Conservation (phyloP, 2,329 filamentous ascomycete species). For the Cladosporium velox region DNA sequence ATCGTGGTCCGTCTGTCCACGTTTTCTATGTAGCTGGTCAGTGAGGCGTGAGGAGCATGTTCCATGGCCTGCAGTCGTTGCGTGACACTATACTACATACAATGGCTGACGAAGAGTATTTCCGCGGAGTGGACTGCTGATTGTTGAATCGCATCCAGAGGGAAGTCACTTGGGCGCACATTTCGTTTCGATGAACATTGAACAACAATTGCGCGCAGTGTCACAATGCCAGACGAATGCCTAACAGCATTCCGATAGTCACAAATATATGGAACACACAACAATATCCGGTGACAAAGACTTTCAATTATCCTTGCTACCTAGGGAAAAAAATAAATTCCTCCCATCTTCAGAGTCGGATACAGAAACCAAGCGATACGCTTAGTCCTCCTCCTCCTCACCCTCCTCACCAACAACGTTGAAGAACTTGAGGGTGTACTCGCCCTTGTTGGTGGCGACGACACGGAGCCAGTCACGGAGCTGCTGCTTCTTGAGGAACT, state of each 20-base stretch:
- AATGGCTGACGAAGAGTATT: too few species aligned
- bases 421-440: constrained; percentile 99
- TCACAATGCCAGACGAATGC: background rate
- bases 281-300: constrained; percentile 8
- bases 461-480: constrained; percentile 99
- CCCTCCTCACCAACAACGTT: constrained; percentile 98
- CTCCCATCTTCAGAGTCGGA: constrained; percentile 17
- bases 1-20: background rate
- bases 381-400: constrained; percentile 98
- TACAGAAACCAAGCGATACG: constrained; percentile 19
- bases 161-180: too few species aligned
- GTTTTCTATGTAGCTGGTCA: background rate
- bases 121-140: too few species aligned
- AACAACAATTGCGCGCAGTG: background rate
- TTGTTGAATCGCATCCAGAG: too few species aligned
- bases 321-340: constrained; percentile 11
- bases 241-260: too few species aligned
- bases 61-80: too few species aligned
- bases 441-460: constrained; percentile 94
- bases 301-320: constrained; percentile 19
- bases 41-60: background rate
- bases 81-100: too few species aligned
- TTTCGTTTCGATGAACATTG: too few species aligned
- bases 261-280: background rate
- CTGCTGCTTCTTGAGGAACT: constrained; percentile 99